Evolutionary conservation across 1,284 basidiomycete genomes (phyloP), one percentile per base, ranked within the genome.

Genomic region (Moesziomyces aphidis): DNA sequence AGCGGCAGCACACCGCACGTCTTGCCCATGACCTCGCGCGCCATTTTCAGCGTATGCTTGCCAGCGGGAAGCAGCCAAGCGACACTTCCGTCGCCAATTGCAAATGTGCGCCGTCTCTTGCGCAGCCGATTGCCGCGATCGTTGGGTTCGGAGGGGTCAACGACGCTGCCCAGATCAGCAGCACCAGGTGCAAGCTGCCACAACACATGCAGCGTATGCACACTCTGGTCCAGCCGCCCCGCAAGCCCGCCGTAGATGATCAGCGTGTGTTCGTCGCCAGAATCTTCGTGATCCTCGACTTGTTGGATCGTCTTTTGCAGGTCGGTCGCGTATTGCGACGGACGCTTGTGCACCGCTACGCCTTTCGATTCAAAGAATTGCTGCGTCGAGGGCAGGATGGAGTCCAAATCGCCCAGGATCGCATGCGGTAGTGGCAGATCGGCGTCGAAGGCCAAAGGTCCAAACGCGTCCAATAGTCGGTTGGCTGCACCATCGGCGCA

Each of bases 401-500:
- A 97, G 85, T 98, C 96, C 34, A 98, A 85, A 83, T 99, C 96
- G 13, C 95, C 96, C 83, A 94, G 94, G 83, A 99, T 92, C 34
- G 95, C 85, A 81, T 96, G 89, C 0, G 96, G 96, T n/a, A 62
- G 31, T 44, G 48, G 51, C 7, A 67, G 17, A 42, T 19, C 39
- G 15, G 15, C 46, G 19, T 51, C 68, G 48, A 72, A 76, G 7
- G 58, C 76, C 11, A 80, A 82, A n/a, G 79, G 71, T 39, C 66
- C 68, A 64, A 92, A 85, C 17, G 87, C 78, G 79, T 96, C 93
- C 75, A 90, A 89, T 23, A 98, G 86, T 22, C 93, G 88, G 85
- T 99, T 99, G 2, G 93, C 93, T 47, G 95, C 96, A 19, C 96
- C 96, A 81, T 98, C 96, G 0, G 96, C 96, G 84, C 95, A 99